Percentiles rank a stretch among this genome's conserved stretches.
These are phyloP conservation scores for Colletotrichum sp. DNA, from an alignment of 2,329 filamentous ascomycete species.

Conservation along the genomic window DNA sequence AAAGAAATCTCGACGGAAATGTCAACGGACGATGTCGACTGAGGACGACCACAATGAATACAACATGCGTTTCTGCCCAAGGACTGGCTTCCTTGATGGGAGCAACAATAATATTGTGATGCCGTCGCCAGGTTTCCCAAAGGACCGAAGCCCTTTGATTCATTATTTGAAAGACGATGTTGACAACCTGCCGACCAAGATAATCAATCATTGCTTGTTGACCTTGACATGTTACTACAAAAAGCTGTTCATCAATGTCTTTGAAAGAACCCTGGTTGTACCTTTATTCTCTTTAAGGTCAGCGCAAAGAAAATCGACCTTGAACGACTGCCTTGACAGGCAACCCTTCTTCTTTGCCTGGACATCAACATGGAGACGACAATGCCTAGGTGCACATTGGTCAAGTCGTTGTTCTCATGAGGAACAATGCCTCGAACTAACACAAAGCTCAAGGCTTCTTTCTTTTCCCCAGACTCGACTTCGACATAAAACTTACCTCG, in stretches of 20 bases:
- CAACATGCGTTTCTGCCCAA: too few relatives aligned
- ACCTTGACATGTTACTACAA: neutral
- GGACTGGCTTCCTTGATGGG: too few relatives aligned
- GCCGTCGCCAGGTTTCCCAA: too few relatives aligned
- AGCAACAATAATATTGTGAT: too few relatives aligned
- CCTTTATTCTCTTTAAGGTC: neutral
- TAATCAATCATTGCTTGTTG: too few relatives aligned
- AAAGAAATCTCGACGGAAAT: too few relatives aligned
- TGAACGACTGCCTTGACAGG: neutral
- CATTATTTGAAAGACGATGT: too few relatives aligned
- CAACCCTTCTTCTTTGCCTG: neutral
- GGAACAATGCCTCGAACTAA: neutral
- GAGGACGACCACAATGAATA: too few relatives aligned
- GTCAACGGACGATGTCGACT: too few relatives aligned
- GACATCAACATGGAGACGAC: neutral
- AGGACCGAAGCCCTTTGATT: too few relatives aligned
- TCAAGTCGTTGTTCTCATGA: neutral
- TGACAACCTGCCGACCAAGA: too few relatives aligned
- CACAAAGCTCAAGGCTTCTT: neutral
- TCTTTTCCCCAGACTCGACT: neutral
- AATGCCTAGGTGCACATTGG: neutral
- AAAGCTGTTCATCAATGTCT: neutral
- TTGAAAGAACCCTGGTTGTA: neutral
- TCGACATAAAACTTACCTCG: neutral
- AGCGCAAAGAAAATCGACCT: neutral